Evolutionary conservation across 306 rosid species (phyloP), one percentile per base, ranked within the genome.

Genomic region (Inga oerstediana): DNA sequence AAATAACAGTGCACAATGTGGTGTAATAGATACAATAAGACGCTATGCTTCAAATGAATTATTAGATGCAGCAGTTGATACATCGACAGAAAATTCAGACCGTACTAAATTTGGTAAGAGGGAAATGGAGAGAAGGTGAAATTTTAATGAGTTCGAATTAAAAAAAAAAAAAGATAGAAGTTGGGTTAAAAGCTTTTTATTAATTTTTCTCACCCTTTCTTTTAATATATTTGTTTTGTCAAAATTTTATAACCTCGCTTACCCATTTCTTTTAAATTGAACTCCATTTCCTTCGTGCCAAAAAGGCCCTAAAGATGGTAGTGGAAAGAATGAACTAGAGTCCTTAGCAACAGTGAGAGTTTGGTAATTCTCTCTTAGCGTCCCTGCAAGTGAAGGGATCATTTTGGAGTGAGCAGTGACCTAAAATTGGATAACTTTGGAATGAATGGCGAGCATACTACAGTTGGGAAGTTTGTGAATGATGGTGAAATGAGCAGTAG

Each of bases 31-130:
- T 76, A 52, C 89, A 54, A 85, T 72, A 84, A 92, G 81, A 82
- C 80, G 75, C 61, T 80, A 85, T 78, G 87, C 92, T 77, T 91
- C 91, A 72, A 90, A 76, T 84, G 86, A 81, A 89, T 94, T 90
- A 59, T 79, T 87, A 52, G 92, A 90, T 81, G 79, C 87, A 62
- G 86, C 90, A 77, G 91, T 86, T 61, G 94, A 92, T 84, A 88
- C 94, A 79, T 89, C 92, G 27, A 90, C 92, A 17, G 97, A 89
- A 82, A 89, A 87, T 78, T 87, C 93, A 43, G 92, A 85, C 48
- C 79, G 45, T 16, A 49, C 90, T 79, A 88, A 82, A 3, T 32
- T 32, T 32, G 34, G 34, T 32, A 2, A 3, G 34, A 32, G 34
- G 34, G 34, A 32, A 32, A 32, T 32, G 34, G 3, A 32, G 34